A percentile compares a stretch with the other conserved stretches of the same genome.
Conservation (phyloP, 169 alveolate genomes). For the Eimeria sp. region DNA sequence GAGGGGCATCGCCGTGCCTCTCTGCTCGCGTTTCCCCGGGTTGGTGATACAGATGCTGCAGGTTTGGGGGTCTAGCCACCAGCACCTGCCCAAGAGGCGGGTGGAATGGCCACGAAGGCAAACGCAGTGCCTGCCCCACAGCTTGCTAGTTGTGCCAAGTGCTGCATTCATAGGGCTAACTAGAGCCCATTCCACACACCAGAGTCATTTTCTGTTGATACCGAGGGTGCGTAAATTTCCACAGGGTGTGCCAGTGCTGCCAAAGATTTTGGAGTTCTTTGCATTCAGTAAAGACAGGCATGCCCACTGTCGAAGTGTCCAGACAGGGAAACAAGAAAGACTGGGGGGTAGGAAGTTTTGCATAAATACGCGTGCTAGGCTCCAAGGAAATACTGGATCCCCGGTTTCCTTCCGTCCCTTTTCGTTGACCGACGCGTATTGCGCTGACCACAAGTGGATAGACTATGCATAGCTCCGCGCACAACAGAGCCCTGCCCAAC, state of each 20-base stretch:
- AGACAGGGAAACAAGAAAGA: background rate
- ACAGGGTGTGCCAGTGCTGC: background rate
- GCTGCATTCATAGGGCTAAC: background rate
- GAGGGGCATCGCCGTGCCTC: background rate
- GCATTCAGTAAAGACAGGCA: background rate
- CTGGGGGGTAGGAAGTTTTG: no score
- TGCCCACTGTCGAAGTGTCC: background rate
- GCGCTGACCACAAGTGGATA: no score
- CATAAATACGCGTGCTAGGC: background rate
- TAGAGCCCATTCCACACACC: background rate
- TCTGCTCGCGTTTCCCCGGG: background rate
- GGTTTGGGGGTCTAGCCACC: background rate
- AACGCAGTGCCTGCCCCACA: background rate
- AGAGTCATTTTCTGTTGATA: background rate
- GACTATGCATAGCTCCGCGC: background rate
- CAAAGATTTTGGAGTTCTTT: background rate
- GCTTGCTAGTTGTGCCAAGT: background rate
- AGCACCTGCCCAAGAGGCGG: background rate
- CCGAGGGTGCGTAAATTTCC: background rate
- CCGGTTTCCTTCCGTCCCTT: background rate
- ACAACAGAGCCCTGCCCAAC: background rate
- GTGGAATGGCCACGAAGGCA: no score
- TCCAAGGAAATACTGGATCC: background rate
- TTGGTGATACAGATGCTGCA: background rate
- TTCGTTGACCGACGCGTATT: background rate